phyloP scores from a whole-genome alignment of 371 early-diverging fungal species.

The Massospora cicadina region DNA sequence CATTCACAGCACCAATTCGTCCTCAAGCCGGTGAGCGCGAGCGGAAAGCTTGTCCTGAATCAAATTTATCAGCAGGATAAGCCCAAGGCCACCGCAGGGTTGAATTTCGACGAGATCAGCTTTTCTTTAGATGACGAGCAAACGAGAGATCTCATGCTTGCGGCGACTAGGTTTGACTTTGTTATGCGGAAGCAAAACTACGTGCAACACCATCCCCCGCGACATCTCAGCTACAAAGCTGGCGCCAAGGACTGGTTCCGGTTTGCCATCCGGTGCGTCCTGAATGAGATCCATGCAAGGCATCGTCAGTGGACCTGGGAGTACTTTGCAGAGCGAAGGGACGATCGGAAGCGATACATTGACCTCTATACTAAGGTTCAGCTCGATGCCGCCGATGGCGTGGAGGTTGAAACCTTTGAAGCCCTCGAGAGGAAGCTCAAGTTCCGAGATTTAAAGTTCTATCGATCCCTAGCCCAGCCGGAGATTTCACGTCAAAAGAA shows the following conservation, averaged over 20 bases:
- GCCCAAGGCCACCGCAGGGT: conserved; percentile 43
- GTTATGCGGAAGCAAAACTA: conserved; percentile 59
- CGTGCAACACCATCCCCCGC: conserved; percentile 64
- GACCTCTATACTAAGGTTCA: conserved; percentile 50
- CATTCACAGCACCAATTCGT: conserved; percentile 52
- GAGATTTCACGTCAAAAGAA: conserved; percentile 53
- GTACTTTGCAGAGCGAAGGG: conserved; percentile 60
- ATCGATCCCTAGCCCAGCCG: conserved; percentile 61
- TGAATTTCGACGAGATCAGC: conserved; percentile 80
- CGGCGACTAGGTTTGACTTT: conserved; percentile 67
- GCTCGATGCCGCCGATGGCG: conserved; percentile 25
- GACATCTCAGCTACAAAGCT: conserved; percentile 47
- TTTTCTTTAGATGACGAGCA: conserved; percentile 82
- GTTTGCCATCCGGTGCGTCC: conserved; percentile 60
- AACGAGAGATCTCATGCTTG: conserved; percentile 56
- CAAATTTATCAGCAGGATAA: conserved; percentile 40
- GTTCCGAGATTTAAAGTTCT: conserved; percentile 80
- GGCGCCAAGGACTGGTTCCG: conserved; percentile 70
- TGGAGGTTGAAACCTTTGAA: conserved; percentile 33
- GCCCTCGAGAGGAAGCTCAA: conserved; percentile 57
- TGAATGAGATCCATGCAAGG: conserved; percentile 74
- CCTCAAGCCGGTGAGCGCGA: conserved; percentile 85
- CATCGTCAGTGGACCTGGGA: conserved; percentile 75
- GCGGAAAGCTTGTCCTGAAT: conserved; percentile 50
- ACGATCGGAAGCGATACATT: conserved; percentile 65